Conservation (phyloP, 495 filamentous ascomycete species). For the Aspergillus hancockii region DNA sequence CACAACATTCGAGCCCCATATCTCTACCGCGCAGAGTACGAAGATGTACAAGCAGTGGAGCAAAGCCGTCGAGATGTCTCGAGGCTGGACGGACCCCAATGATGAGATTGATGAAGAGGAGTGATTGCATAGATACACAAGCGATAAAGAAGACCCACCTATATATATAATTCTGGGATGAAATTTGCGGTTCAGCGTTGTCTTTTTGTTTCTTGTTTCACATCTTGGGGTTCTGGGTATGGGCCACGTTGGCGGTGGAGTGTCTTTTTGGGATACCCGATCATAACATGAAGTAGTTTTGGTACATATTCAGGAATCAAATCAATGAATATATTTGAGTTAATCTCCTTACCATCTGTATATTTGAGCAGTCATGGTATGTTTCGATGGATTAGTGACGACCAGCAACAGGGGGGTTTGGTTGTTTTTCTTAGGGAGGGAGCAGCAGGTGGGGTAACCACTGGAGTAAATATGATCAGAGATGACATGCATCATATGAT, state of each 20-base stretch:
- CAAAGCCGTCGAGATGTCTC: slow-evolving; percentile 86
- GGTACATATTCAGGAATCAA: slow-evolving; percentile 7
- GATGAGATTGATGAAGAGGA: slow-evolving; percentile 40
- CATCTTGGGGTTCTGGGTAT: slow-evolving; percentile 10
- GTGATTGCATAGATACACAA: neutral
- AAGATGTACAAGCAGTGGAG: slow-evolving; percentile 80
- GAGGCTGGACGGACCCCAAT: slow-evolving; percentile 70
- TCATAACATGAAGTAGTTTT: slow-evolving; percentile 2
- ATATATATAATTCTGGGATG: slow-evolving; percentile 11
- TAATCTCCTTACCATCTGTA: slow-evolving; percentile 1
- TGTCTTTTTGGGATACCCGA: slow-evolving; percentile 21
- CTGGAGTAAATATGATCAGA: too few relatives aligned
- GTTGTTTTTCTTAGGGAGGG: too few relatives aligned
- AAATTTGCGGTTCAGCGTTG: slow-evolving; percentile 14
- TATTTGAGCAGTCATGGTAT: too few relatives aligned
- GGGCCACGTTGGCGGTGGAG: slow-evolving; percentile 10
- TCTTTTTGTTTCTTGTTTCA: slow-evolving; percentile 7
- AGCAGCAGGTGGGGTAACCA: too few relatives aligned
- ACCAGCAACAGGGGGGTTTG: too few relatives aligned
- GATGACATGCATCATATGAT: too few relatives aligned
- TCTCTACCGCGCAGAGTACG: slow-evolving; percentile 58
- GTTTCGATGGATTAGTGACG: too few relatives aligned
- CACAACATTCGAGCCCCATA: slow-evolving; percentile 69
- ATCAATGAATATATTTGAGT: slow-evolving; percentile 1
- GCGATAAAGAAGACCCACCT: slow-evolving; percentile 18